A percentile compares a stretch with the other conserved stretches of the same genome.
These are phyloP conservation scores for Penicillium oxalicum DNA, from an alignment of 2,329 filamentous ascomycete species.

Conservation along the genomic window DNA sequence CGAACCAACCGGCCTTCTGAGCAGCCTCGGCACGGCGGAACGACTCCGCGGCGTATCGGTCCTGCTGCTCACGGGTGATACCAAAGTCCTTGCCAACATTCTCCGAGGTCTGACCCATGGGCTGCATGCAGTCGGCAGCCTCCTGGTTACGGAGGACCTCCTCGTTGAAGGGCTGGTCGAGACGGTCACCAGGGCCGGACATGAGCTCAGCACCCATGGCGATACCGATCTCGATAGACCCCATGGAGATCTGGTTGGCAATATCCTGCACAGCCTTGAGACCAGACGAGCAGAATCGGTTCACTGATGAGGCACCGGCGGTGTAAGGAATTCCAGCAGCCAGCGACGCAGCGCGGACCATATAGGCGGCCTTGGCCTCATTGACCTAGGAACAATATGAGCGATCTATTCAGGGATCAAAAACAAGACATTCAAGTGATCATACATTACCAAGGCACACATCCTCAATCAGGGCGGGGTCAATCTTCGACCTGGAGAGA, in stretches of 20 bases:
- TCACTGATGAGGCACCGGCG: conserved; percentile 70
- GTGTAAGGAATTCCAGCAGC: conserved; percentile 94
- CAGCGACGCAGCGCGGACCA: conserved; percentile 78
- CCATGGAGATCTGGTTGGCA: conserved; percentile 73
- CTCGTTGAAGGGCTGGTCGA: conserved; percentile 69
- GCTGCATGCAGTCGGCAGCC: conserved; percentile 77
- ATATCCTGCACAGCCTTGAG: conserved; percentile 95
- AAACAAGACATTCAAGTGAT: too few species aligned
- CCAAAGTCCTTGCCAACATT: conserved; percentile 90
- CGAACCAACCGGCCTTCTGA: conserved; percentile 85
- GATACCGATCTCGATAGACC: conserved; percentile 79
- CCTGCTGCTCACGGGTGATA: conserved; percentile 72
- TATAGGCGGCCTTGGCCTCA: conserved; percentile 82
- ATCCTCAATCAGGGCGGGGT: conserved; percentile 78
- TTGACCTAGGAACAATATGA: conserved; percentile 51
- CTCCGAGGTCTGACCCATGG: conserved; percentile 97
- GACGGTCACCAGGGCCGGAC: conserved; percentile 64
- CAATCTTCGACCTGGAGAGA: conserved; percentile 64
- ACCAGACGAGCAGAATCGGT: conserved; percentile 96
- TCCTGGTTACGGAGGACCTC: conserved; percentile 72
- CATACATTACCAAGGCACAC: conserved; percentile 84
- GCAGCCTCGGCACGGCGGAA: conserved; percentile 82
- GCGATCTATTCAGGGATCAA: too few species aligned
- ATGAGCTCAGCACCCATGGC: conserved; percentile 87
- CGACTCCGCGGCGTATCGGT: conserved; percentile 78